Conservation (phyloP, 2,329 filamentous ascomycete genomes). For the Penicillium brasilianum region DNA sequence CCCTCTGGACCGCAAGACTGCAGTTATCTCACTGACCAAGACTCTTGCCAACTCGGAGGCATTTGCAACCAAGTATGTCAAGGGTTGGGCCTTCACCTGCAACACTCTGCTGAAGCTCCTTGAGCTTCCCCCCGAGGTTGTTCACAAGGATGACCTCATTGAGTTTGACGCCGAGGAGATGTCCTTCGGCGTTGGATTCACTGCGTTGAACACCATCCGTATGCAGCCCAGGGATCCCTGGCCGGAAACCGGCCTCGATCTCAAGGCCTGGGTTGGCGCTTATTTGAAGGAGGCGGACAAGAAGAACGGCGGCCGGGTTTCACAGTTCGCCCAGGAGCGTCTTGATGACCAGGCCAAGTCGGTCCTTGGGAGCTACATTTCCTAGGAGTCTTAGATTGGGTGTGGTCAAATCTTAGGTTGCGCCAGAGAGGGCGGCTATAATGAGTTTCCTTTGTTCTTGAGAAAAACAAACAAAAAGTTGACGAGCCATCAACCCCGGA, state of each 20-base stretch:
- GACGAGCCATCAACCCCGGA: neutral
- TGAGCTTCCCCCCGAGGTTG: constrained; percentile 80
- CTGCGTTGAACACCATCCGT: constrained; percentile 88
- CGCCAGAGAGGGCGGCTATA: neutral
- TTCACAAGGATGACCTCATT: constrained; percentile 74
- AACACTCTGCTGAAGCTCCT: constrained; percentile 87
- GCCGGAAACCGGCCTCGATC: constrained; percentile 78
- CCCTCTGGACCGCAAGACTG: constrained; percentile 88
- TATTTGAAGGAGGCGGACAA: constrained; percentile 79
- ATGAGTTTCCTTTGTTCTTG: constrained; percentile 2
- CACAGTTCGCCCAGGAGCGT: constrained; percentile 72
- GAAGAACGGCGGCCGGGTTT: constrained; percentile 72
- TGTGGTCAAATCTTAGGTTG: neutral
- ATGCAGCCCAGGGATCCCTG: constrained; percentile 77
- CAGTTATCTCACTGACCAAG: constrained; percentile 91
- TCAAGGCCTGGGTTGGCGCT: constrained; percentile 79
- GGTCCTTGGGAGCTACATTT: constrained; percentile 56
- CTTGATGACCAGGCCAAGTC: constrained; percentile 64
- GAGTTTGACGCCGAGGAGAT: constrained; percentile 95
- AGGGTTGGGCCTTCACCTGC: constrained; percentile 90
- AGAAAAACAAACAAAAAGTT: constrained; percentile 8
- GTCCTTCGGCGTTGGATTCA: constrained; percentile 93
- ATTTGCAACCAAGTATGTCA: constrained; percentile 77
- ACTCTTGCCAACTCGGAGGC: constrained; percentile 83
- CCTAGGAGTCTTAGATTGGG: constrained; percentile 23